Percentiles rank a stretch among this genome's conserved stretches.
Evolutionary conservation across 805 yeast species (phyloP).

Genomic region (Candida yuanshanica): DNA sequence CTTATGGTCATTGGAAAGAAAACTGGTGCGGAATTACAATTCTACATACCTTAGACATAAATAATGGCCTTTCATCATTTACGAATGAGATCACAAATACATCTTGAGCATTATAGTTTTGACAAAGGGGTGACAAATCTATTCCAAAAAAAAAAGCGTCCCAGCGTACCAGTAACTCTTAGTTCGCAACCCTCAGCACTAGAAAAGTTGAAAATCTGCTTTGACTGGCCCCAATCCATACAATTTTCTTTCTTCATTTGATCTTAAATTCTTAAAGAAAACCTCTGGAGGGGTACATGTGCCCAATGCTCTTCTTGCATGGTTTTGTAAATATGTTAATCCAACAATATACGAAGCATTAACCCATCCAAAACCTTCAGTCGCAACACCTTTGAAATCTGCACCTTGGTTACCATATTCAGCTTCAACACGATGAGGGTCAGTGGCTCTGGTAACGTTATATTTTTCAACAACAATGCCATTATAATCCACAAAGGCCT

Average conservation of each 20-base stretch:
- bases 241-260: slow-evolving; percentile 16
- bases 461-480: slow-evolving; percentile 96
- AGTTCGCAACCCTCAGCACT: too few relatives aligned
- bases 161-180: too few relatives aligned
- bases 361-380: slow-evolving; percentile 98
- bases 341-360: slow-evolving; percentile 82
- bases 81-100: too few relatives aligned
- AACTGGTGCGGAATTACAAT: too few relatives aligned
- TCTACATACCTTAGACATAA: too few relatives aligned
- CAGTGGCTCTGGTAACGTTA: slow-evolving; percentile 75
- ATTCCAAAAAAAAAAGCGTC: too few relatives aligned
- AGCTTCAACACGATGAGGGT: slow-evolving; percentile 89
- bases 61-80: too few relatives aligned
- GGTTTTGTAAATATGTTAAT: slow-evolving; percentile 54
- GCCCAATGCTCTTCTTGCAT: slow-evolving; percentile 73
- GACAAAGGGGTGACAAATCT: too few relatives aligned
- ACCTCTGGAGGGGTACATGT: slow-evolving; percentile 35
- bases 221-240: slow-evolving; percentile 16
- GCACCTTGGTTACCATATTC: slow-evolving; percentile 97
- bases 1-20: too few relatives aligned
- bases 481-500: slow-evolving; percentile 84
- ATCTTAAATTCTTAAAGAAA: slow-evolving; percentile 21
- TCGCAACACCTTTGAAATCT: slow-evolving; percentile 86
- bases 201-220: not conserved
- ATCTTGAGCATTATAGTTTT: too few relatives aligned